A percentile compares a stretch with the other conserved stretches of the same genome.
phyloP scores from a whole-genome alignment of 2,329 filamentous ascomycete species.

The Fusarium veterinarium region DNA sequence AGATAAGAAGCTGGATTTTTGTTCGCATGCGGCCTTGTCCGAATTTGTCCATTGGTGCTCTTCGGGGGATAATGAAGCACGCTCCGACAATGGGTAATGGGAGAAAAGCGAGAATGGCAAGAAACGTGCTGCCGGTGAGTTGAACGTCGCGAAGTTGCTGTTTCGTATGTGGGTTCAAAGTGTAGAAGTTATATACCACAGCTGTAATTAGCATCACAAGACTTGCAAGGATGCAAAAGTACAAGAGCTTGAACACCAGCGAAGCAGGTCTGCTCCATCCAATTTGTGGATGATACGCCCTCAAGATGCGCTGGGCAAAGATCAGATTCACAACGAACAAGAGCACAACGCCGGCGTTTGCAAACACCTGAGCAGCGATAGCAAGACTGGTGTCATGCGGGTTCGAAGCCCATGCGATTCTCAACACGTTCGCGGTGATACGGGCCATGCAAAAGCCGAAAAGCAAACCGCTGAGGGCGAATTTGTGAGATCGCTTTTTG shows the following conservation, averaged over 20 bases:
- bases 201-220: slow-evolving; percentile 74
- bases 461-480: slow-evolving; percentile 67
- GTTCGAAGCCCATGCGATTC: slow-evolving; percentile 64
- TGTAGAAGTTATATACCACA: slow-evolving; percentile 75
- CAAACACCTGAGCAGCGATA: slow-evolving; percentile 75
- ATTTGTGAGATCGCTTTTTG: slow-evolving; percentile 64
- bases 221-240: slow-evolving; percentile 66
- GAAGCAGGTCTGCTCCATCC: slow-evolving; percentile 73
- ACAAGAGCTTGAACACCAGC: slow-evolving; percentile 66
- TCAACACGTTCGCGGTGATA: slow-evolving; percentile 61
- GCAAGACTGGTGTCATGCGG: slow-evolving; percentile 55
- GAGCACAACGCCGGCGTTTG: slow-evolving; percentile 78
- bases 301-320: slow-evolving; percentile 79
- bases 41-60: slow-evolving; percentile 58
- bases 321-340: slow-evolving; percentile 83
- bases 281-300: slow-evolving; percentile 75
- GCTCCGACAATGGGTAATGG: slow-evolving; percentile 67
- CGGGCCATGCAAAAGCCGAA: slow-evolving; percentile 70
- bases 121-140: slow-evolving; percentile 73
- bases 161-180: slow-evolving; percentile 63
- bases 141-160: slow-evolving; percentile 71
- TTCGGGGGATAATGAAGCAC: slow-evolving; percentile 63
- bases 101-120: slow-evolving; percentile 67
- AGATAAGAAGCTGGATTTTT: slow-evolving; percentile 74
- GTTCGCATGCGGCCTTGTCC: slow-evolving; percentile 74